Percentiles rank a stretch among this genome's conserved stretches.
These are phyloP conservation scores for Kwoniella europaea DNA, from an alignment of 768 basidiomycete species.

Conservation along the genomic window DNA sequence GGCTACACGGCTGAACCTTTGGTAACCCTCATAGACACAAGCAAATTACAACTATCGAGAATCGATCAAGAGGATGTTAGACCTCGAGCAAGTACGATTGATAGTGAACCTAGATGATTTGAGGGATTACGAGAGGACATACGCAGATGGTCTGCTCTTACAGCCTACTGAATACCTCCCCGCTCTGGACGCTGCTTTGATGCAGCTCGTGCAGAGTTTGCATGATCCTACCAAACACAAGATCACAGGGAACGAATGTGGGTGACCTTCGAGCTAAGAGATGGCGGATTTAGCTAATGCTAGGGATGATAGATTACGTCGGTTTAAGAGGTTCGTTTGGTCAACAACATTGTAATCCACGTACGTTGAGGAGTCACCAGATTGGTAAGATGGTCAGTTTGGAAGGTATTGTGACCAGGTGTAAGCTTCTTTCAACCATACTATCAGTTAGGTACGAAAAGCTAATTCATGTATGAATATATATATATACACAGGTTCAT, in stretches of 20 bases:
- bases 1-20: neutral
- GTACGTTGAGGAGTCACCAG: constrained; percentile 83
- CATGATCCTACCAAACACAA: constrained; percentile 82
- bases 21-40: constrained; percentile 59
- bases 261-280: constrained; percentile 14
- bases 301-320: constrained; percentile 64
- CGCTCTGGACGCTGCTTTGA: constrained; percentile 84
- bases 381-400: constrained; percentile 95
- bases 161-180: constrained; percentile 84
- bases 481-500: constrained; percentile 63
- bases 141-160: constrained; percentile 78
- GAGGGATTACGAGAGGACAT: constrained; percentile 86
- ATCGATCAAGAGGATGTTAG: constrained; percentile 80
- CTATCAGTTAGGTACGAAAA: neutral
- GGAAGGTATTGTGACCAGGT: constrained; percentile 97
- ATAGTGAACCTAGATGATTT: constrained; percentile 95
- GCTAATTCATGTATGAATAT: neutral
- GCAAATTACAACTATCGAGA: constrained; percentile 73
- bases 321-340: constrained; percentile 97
- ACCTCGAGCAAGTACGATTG: constrained; percentile 80
- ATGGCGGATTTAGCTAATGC: too few relatives aligned
- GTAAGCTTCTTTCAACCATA: constrained; percentile 57
- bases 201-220: constrained; percentile 72
- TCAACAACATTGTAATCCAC: constrained; percentile 94
- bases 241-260: constrained; percentile 73